phyloP scores from a whole-genome alignment of 2,329 filamentous ascomycete genomes.

The Penicillium sp. region DNA sequence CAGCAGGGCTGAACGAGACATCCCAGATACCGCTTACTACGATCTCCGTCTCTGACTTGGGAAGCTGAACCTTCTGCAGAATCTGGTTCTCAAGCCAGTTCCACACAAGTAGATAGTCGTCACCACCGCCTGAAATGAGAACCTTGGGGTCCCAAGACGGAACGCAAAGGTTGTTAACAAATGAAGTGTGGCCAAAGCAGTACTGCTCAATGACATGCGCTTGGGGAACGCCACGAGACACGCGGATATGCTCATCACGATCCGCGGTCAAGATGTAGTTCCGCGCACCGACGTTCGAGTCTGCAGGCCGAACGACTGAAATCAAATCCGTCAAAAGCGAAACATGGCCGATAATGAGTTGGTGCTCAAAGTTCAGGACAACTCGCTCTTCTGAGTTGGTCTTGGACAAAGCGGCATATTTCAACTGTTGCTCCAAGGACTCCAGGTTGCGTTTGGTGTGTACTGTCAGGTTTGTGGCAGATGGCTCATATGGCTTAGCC shows the following conservation, averaged over 20 bases:
- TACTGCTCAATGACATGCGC: constrained; percentile 85
- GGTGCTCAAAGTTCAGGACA: constrained; percentile 67
- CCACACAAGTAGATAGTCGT: constrained; percentile 78
- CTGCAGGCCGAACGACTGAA: constrained; percentile 51
- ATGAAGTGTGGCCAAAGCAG: constrained; percentile 84
- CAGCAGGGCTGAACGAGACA: constrained; percentile 25
- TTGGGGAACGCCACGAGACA: constrained; percentile 80
- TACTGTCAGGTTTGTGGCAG: constrained; percentile 61
- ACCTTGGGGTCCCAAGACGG: constrained; percentile 58
- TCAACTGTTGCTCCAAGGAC: constrained; percentile 59
- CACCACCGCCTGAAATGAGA: constrained; percentile 84
- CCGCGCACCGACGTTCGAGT: constrained; percentile 51
- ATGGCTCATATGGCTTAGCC: constrained; percentile 48
- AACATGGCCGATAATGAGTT: constrained; percentile 85
- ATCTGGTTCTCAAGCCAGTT: constrained; percentile 63
- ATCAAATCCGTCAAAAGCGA: constrained; percentile 84
- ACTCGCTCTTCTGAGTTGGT: constrained; percentile 47
- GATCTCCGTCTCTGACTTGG: constrained; percentile 30
- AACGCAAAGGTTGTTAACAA: constrained; percentile 75
- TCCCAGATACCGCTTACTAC: constrained; percentile 57
- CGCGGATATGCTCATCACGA: constrained; percentile 80
- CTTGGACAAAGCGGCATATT: constrained; percentile 45
- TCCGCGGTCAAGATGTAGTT: constrained; percentile 68
- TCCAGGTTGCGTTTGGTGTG: constrained; percentile 62
- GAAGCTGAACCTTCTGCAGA: constrained; percentile 34